A percentile compares a stretch with the other conserved stretches of the same genome.
These are phyloP conservation scores for Globisporangium orthogonon DNA, from an alignment of 352 stramenopile genomes.

Conservation along the genomic window DNA sequence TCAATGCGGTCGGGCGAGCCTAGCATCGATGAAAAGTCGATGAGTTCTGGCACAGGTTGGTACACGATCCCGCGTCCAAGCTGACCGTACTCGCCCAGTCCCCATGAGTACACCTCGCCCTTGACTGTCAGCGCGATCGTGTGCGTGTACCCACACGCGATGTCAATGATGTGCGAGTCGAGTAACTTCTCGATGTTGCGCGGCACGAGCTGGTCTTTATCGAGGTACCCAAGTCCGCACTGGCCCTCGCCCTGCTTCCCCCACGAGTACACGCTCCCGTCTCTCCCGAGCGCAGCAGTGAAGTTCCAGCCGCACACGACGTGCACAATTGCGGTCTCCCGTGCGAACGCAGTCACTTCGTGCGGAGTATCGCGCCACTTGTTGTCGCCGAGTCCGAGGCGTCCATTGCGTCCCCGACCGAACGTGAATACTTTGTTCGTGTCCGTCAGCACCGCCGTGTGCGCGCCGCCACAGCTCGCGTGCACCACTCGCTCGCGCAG, in stretches of 20 bases:
- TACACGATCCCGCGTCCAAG: slow-evolving; percentile 86
- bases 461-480: slow-evolving; percentile 71
- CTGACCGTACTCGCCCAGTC: slow-evolving; percentile 86
- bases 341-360: slow-evolving; percentile 39
- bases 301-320: slow-evolving; percentile 84
- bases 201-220: slow-evolving; percentile 76
- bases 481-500: slow-evolving; percentile 51
- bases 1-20: slow-evolving; percentile 36
- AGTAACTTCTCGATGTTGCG: slow-evolving; percentile 39
- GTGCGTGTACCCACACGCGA: slow-evolving; percentile 86
- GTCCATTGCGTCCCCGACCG: slow-evolving; percentile 63
- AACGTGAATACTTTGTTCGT: slow-evolving; percentile 64
- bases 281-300: slow-evolving; percentile 40
- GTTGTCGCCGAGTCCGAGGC: slow-evolving; percentile 62
- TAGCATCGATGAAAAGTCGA: slow-evolving; percentile 44
- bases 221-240: slow-evolving; percentile 74
- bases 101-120: slow-evolving; percentile 87
- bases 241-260: slow-evolving; percentile 85
- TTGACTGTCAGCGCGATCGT: slow-evolving; percentile 69
- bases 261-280: slow-evolving; percentile 73
- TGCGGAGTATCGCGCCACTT: slow-evolving; percentile 73
- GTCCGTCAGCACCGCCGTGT: slow-evolving; percentile 69
- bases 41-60: slow-evolving; percentile 57
- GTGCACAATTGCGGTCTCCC: slow-evolving; percentile 27
- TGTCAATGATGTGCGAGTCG: slow-evolving; percentile 37